Conservation (phyloP, 2,329 filamentous ascomycete genomes). For the Xylaria sp. region DNA sequence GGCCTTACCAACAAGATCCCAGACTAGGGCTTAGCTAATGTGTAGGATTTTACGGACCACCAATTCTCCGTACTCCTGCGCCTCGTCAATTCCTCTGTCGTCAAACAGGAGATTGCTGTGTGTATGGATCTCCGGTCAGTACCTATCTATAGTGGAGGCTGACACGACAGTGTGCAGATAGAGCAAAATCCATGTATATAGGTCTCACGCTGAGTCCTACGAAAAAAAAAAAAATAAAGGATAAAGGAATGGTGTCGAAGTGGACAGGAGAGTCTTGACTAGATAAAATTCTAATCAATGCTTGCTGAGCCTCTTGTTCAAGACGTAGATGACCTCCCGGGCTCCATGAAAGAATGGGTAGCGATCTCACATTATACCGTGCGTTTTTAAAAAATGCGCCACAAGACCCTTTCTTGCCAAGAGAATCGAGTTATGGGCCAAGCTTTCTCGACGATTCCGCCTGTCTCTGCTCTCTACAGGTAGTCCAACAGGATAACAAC, state of each 20-base stretch:
- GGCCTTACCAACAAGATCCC: constrained; percentile 1
- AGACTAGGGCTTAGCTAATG: constrained; percentile 25
- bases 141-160: background rate
- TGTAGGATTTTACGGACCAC: constrained; percentile 15
- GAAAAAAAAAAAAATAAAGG: background rate
- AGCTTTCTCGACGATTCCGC: constrained; percentile 55
- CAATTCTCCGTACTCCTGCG: background rate
- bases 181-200: background rate
- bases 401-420: constrained; percentile 55
- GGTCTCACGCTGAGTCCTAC: background rate
- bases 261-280: background rate
- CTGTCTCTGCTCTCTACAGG: constrained; percentile 51
- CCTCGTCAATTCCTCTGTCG: constrained; percentile 16
- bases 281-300: background rate
- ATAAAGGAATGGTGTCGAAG: background rate
- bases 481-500: constrained; percentile 4
- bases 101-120: background rate
- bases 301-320: background rate
- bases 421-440: constrained; percentile 48
- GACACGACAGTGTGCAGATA: background rate
- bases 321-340: background rate
- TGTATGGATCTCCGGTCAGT: constrained; percentile 3
- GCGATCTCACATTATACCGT: constrained; percentile 17
- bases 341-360: constrained; percentile 17
- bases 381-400: constrained; percentile 40